Evolutionary conservation across 2,329 filamentous ascomycete species (phyloP).

Genomic region (Pseudogymnoascus sp.): DNA sequence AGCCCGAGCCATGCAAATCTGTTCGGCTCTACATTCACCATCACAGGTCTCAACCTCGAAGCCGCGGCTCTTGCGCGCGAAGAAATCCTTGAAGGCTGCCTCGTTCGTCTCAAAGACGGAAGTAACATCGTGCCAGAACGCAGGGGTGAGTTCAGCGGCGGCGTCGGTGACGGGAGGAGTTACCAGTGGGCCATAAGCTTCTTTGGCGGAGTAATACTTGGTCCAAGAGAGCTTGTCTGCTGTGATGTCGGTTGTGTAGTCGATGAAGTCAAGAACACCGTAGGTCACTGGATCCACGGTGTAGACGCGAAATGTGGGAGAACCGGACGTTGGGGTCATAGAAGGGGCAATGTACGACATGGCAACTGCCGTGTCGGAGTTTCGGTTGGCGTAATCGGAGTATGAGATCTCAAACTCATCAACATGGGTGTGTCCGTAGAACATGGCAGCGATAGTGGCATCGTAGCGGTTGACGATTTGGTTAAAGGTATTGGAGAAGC

Average conservation of each 20-base stretch:
- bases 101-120: slow-evolving; percentile 37
- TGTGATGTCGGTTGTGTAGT: slow-evolving; percentile 26
- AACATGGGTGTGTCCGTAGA: slow-evolving; percentile 30
- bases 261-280: slow-evolving; percentile 27
- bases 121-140: slow-evolving; percentile 52
- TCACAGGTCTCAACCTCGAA: slow-evolving; percentile 37
- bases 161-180: slow-evolving; percentile 34
- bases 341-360: slow-evolving; percentile 29
- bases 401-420: slow-evolving; percentile 30
- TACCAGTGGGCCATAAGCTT: slow-evolving; percentile 28
- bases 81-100: slow-evolving; percentile 38
- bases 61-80: slow-evolving; percentile 37
- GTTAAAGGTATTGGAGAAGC: slow-evolving; percentile 30
- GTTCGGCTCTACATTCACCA: slow-evolving; percentile 34
- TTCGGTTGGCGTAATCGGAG: slow-evolving; percentile 23
- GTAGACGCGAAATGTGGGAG: slow-evolving; percentile 30
- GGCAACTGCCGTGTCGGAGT: slow-evolving; percentile 22
- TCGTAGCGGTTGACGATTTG: slow-evolving; percentile 26
- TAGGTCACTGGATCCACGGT: slow-evolving; percentile 29
- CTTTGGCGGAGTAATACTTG: slow-evolving; percentile 27
- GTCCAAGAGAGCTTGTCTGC: slow-evolving; percentile 24
- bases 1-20: slow-evolving; percentile 46
- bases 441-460: slow-evolving; percentile 28
- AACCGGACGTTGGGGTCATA: slow-evolving; percentile 28
- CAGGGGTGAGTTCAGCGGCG: slow-evolving; percentile 40